A percentile compares a stretch with the other conserved stretches of the same genome.
Evolutionary conservation across 331 rosid species (phyloP).

Genomic region (Cydonia oblonga): DNA sequence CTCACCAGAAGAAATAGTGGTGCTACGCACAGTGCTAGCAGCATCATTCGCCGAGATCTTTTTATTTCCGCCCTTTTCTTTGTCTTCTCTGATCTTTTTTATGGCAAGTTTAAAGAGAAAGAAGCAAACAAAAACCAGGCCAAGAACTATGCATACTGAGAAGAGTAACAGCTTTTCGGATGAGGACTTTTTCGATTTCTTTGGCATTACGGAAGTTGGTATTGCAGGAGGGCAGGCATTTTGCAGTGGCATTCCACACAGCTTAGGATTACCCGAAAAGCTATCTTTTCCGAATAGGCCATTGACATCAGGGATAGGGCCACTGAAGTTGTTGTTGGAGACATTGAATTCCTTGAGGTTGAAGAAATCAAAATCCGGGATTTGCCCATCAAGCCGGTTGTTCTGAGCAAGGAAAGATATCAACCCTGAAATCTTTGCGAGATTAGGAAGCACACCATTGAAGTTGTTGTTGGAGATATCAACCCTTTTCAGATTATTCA

Average conservation of each 20-base stretch:
- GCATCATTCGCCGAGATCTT: conserved; percentile 4
- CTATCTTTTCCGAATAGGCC: conserved; percentile 33
- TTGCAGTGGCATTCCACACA: conserved; percentile 51
- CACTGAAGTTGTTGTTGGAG: conserved; percentile 45
- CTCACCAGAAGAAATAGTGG: conserved; percentile 16
- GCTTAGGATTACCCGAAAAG: conserved; percentile 42
- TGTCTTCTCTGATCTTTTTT: conserved; percentile 9
- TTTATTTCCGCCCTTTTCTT: conserved; percentile 8
- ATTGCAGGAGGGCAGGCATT: conserved; percentile 27
- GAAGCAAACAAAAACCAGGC: conserved; percentile 21
- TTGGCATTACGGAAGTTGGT: neutral
- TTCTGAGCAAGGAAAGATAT: conserved; percentile 39
- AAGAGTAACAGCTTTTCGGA: conserved; percentile 13
- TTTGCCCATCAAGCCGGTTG: conserved; percentile 38
- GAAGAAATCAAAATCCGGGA: conserved; percentile 45
- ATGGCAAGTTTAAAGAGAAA: conserved; percentile 5
- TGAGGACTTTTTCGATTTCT: conserved; percentile 5
- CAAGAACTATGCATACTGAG: conserved; percentile 37
- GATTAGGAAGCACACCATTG: conserved; percentile 44
- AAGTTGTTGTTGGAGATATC: conserved; percentile 35
- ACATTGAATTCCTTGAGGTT: conserved; percentile 37
- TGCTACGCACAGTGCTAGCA: conserved; percentile 20
- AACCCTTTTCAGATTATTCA: conserved; percentile 38
- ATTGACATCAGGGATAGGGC: conserved; percentile 40
- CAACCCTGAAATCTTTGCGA: conserved; percentile 35